Percentiles rank a stretch among this genome's conserved stretches.
These are phyloP conservation scores for Lichtheimia hyalospora DNA, from an alignment of 371 early-diverging fungal species.

Conservation along the genomic window DNA sequence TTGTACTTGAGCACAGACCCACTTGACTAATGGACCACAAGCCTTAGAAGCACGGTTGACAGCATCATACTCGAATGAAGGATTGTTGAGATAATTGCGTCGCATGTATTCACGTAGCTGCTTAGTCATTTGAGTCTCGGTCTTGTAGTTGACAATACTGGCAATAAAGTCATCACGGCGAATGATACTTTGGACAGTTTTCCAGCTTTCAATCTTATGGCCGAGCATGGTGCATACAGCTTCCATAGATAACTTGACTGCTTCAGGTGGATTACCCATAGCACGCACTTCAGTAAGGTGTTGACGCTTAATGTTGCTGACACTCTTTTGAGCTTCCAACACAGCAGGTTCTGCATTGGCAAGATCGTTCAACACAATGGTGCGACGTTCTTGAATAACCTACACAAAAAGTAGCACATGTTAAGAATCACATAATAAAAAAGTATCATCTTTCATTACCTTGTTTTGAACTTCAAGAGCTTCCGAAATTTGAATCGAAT, in stretches of 20 bases:
- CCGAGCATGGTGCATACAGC: slow-evolving; percentile 96
- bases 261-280: slow-evolving; percentile 97
- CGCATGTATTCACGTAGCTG: slow-evolving; percentile 78
- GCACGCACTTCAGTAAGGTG: slow-evolving; percentile 98
- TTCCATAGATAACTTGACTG: slow-evolving; percentile 97
- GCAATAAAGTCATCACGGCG: slow-evolving; percentile 97
- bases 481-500: slow-evolving; percentile 78
- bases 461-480: slow-evolving; percentile 78
- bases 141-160: slow-evolving; percentile 94
- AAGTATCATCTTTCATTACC: slow-evolving; percentile 13
- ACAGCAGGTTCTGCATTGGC: slow-evolving; percentile 98
- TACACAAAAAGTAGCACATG: slow-evolving; percentile 8
- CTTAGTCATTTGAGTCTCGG: slow-evolving; percentile 76
- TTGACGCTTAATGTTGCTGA: slow-evolving; percentile 93
- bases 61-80: slow-evolving; percentile 89
- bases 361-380: slow-evolving; percentile 86
- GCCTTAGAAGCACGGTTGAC: slow-evolving; percentile 98
- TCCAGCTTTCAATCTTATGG: slow-evolving; percentile 83
- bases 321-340: slow-evolving; percentile 92
- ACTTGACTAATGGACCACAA: slow-evolving; percentile 97
- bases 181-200: slow-evolving; percentile 86
- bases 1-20: slow-evolving; percentile 96
- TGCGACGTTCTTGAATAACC: slow-evolving; percentile 80
- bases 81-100: slow-evolving; percentile 75
- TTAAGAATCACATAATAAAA: too few relatives aligned